These are phyloP conservation scores for Ascochyta koolunga DNA, from an alignment of 2,329 filamentous ascomycete species.

Conservation along the genomic window DNA sequence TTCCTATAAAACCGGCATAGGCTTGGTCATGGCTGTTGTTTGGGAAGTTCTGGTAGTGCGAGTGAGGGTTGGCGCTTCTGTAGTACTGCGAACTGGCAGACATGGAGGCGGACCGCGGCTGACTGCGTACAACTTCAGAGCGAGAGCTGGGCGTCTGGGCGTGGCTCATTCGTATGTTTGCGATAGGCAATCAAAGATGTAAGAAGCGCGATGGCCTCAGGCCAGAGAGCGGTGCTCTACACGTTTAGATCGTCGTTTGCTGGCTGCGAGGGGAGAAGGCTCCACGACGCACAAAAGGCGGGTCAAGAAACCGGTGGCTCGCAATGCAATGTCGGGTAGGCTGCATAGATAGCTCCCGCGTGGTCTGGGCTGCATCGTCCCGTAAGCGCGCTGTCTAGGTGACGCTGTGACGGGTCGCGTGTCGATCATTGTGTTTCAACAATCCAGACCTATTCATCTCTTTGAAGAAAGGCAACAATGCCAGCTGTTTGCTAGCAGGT, in stretches of 20 bases:
- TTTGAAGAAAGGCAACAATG: not conserved
- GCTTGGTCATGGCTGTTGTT: constrained; percentile 28
- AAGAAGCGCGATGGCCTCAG: constrained; percentile 26
- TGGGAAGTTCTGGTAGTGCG: constrained; percentile 36
- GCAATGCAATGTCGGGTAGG: constrained; percentile 23
- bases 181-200: constrained; percentile 25
- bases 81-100: constrained; percentile 40
- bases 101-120: constrained; percentile 35
- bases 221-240: constrained; percentile 26
- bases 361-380: constrained; percentile 28
- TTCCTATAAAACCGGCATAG: constrained; percentile 23
- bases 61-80: constrained; percentile 34
- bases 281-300: constrained; percentile 27
- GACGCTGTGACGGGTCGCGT: not conserved
- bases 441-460: constrained; percentile 2
- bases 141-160: constrained; percentile 21
- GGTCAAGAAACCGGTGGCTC: constrained; percentile 28
- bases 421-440: constrained; percentile 8
- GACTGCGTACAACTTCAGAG: constrained; percentile 31
- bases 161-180: constrained; percentile 29
- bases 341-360: constrained; percentile 28
- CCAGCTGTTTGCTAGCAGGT: not conserved
- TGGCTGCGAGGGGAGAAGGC: constrained; percentile 25
- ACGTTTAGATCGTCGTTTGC: constrained; percentile 26
- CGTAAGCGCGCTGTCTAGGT: constrained; percentile 20